These are phyloP conservation scores for Pleurotus platypus DNA, from an alignment of 768 basidiomycete species.

Conservation along the genomic window DNA sequence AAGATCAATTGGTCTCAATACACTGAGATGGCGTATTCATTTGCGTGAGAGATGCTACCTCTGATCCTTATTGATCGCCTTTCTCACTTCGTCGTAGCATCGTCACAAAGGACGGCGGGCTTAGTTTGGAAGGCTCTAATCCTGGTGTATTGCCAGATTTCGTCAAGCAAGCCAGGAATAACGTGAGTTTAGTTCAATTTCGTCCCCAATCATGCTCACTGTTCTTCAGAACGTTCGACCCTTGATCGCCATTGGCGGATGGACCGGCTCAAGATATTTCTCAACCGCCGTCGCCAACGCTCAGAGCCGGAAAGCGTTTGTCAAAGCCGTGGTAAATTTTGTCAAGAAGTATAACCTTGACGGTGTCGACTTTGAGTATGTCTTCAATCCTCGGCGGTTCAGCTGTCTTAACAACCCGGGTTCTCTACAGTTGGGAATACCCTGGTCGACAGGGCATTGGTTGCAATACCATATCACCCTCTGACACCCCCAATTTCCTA, in stretches of 20 bases:
- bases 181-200: conserved; percentile 26
- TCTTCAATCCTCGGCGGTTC: neutral
- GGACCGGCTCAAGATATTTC: conserved; percentile 44
- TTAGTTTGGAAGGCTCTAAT: conserved; percentile 39
- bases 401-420: neutral
- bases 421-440: conserved; percentile 68
- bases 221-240: conserved; percentile 38
- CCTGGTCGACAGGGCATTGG: conserved; percentile 63
- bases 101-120: conserved; percentile 26
- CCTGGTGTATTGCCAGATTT: conserved; percentile 50
- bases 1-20: conserved; percentile 66
- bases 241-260: conserved; percentile 46
- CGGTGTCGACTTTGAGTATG: conserved; percentile 30
- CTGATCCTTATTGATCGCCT: neutral
- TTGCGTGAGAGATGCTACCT: conserved; percentile 48
- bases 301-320: conserved; percentile 43
- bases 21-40: conserved; percentile 65
- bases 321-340: conserved; percentile 34
- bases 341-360: conserved; percentile 36
- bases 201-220: conserved; percentile 8
- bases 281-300: conserved; percentile 43
- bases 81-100: neutral
- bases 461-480: conserved; percentile 57
- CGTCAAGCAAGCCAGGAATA: conserved; percentile 40
- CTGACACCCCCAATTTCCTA: conserved; percentile 78